A percentile compares a stretch with the other conserved stretches of the same genome.
Conservation (phyloP, 2,329 filamentous ascomycete genomes). For the Grosmannia penicillata region DNA sequence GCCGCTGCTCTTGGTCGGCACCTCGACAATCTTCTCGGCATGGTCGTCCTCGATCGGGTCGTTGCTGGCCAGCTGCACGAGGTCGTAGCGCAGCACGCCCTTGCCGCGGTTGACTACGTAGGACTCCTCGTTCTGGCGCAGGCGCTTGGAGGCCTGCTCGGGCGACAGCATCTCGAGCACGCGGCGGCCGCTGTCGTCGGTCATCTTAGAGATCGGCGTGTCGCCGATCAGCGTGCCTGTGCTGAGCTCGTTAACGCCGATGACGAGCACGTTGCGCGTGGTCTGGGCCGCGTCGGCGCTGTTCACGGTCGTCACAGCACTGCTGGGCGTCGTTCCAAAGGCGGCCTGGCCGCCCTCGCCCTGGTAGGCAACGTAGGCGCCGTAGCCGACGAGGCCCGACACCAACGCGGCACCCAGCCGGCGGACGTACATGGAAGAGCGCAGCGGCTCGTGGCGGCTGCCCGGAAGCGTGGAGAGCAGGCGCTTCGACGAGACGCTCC, state of each 20-base stretch:
- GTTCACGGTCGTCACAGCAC: background rate
- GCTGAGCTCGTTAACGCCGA: slow-evolving; percentile 81
- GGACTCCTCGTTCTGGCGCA: slow-evolving; percentile 81
- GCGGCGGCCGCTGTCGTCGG: slow-evolving; percentile 68
- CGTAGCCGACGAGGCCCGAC: slow-evolving; percentile 59
- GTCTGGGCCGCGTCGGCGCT: slow-evolving; percentile 1
- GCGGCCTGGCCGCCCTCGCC: slow-evolving; percentile 13
- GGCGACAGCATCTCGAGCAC: slow-evolving; percentile 94
- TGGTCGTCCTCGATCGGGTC: slow-evolving; percentile 98
- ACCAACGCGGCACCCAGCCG: slow-evolving; percentile 51
- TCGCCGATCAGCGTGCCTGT: slow-evolving; percentile 77
- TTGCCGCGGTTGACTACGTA: slow-evolving; percentile 79
- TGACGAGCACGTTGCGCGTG: slow-evolving; percentile 61
- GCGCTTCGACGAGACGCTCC: slow-evolving; percentile 8
- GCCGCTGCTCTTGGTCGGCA: slow-evolving; percentile 39
- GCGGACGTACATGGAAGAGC: slow-evolving; percentile 63
- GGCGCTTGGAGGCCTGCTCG: slow-evolving; percentile 80
- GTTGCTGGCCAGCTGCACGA: slow-evolving; percentile 90
- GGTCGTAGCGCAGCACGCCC: slow-evolving; percentile 86
- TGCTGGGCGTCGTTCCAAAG: slow-evolving; percentile 5
- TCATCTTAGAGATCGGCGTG: slow-evolving; percentile 75
- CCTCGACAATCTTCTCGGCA: slow-evolving; percentile 92
- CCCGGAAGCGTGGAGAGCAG: slow-evolving; percentile 21
- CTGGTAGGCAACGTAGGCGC: slow-evolving; percentile 62
- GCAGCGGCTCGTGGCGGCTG: slow-evolving; percentile 32